These are phyloP conservation scores for Euryodendron excelsum DNA, from an alignment of 148 eudicot species.

Conservation along the genomic window DNA sequence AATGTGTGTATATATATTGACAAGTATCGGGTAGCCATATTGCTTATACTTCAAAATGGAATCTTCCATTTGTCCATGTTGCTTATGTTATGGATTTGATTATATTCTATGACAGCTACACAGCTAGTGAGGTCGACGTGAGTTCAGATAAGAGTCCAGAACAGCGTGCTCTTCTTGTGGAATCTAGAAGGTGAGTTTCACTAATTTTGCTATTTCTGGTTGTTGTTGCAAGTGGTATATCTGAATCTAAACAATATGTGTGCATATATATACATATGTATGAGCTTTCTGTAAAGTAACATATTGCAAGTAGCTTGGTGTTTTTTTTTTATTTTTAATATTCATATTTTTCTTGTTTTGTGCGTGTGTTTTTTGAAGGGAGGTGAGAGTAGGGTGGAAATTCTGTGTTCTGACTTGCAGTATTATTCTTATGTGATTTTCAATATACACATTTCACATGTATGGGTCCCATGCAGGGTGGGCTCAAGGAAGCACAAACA, in stretches of 20 bases:
- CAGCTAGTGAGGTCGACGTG: slow-evolving; percentile 50
- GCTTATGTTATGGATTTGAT: not conserved
- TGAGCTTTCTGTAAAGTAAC: not conserved
- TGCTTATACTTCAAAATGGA: not conserved
- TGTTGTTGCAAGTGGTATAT: not conserved
- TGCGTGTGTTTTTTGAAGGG: no score
- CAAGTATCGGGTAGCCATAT: not conserved
- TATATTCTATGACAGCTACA: slow-evolving; percentile 36
- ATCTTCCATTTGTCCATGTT: not conserved
- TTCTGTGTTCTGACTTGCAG: not conserved
- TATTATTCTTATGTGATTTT: not conserved
- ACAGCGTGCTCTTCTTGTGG: slow-evolving; percentile 74
- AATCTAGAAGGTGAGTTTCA: slow-evolving; percentile 61
- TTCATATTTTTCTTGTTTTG: no score
- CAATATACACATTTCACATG: not conserved
- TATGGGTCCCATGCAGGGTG: not conserved
- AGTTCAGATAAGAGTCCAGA: slow-evolving; percentile 50
- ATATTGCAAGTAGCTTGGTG: not conserved
- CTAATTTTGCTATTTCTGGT: not conserved
- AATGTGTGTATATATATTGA: no score
- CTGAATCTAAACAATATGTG: not conserved
- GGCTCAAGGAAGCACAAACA: not conserved
- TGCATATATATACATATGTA: not conserved
- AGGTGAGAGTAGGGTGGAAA: no score
- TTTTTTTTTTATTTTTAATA: no score